These are phyloP conservation scores for Penicillium waksmanii DNA, from an alignment of 495 filamentous ascomycete species.

Conservation along the genomic window DNA sequence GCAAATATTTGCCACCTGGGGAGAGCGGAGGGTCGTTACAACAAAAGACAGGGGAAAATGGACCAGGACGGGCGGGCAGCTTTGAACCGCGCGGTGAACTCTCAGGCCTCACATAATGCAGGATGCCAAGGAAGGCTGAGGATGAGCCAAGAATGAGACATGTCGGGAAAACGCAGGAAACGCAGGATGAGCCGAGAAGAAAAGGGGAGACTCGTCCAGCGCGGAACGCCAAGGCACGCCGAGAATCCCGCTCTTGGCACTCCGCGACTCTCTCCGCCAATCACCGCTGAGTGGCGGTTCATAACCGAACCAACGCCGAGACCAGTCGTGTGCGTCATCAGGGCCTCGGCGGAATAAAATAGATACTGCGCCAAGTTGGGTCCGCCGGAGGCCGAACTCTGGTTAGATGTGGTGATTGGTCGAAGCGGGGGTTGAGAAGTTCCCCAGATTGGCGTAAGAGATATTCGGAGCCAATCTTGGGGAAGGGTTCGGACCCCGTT, in stretches of 20 bases:
- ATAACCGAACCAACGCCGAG: slow-evolving; percentile 30
- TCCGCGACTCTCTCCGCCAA: slow-evolving; percentile 29
- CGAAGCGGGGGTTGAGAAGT: not conserved
- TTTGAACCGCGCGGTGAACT: slow-evolving; percentile 32
- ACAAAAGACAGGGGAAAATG: slow-evolving; percentile 8
- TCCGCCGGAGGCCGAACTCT: slow-evolving; percentile 17
- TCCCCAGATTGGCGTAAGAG: slow-evolving; percentile 20
- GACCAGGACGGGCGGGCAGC: slow-evolving; percentile 20
- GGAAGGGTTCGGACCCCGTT: slow-evolving; percentile 4
- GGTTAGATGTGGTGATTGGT: slow-evolving; percentile 21
- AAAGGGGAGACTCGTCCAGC: slow-evolving; percentile 19
- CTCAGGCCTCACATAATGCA: slow-evolving; percentile 29
- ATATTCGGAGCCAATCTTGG: slow-evolving; percentile 14
- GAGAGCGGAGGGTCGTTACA: slow-evolving; percentile 35
- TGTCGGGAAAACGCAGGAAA: slow-evolving; percentile 3
- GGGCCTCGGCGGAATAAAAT: slow-evolving; percentile 5
- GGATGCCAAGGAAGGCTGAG: slow-evolving; percentile 35
- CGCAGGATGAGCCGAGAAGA: not conserved
- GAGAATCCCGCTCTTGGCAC: slow-evolving; percentile 41
- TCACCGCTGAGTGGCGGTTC: slow-evolving; percentile 17
- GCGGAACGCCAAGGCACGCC: slow-evolving; percentile 24
- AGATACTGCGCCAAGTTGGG: slow-evolving; percentile 20
- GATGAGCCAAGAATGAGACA: slow-evolving; percentile 27
- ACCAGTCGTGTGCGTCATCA: slow-evolving; percentile 36
- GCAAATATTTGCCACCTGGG: slow-evolving; percentile 22